Percentiles rank a stretch among this genome's conserved stretches.
Evolutionary conservation across 2,329 filamentous ascomycete genomes (phyloP).

Genomic region (Xylaria sp.): DNA sequence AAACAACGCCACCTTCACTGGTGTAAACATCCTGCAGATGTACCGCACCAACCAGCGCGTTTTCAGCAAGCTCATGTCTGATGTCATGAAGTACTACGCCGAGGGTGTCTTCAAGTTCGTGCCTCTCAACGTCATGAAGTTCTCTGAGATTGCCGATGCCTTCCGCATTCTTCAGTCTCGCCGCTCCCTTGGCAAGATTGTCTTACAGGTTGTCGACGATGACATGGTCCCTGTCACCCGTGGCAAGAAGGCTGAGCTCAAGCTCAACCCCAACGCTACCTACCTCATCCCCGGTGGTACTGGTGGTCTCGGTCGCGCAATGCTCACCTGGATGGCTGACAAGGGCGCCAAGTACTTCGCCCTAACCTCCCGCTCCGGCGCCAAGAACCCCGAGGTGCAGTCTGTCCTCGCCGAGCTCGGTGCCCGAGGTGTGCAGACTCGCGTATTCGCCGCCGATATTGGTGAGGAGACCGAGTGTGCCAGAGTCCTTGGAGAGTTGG

Average conservation of each 20-base stretch:
- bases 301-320: slow-evolving; percentile 30
- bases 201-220: slow-evolving; percentile 24
- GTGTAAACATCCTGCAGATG: slow-evolving; percentile 29
- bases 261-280: slow-evolving; percentile 26
- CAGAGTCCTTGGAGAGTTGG: slow-evolving; percentile 22
- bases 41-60: slow-evolving; percentile 27
- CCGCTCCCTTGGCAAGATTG: slow-evolving; percentile 26
- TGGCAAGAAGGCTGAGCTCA: slow-evolving; percentile 25
- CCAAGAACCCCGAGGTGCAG: slow-evolving; percentile 26
- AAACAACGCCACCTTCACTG: slow-evolving; percentile 27
- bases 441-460: slow-evolving; percentile 23
- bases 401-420: slow-evolving; percentile 24
- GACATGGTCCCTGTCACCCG: slow-evolving; percentile 25
- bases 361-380: slow-evolving; percentile 26
- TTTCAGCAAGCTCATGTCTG: slow-evolving; percentile 26
- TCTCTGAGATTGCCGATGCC: slow-evolving; percentile 28
- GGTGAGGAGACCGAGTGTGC: slow-evolving; percentile 24
- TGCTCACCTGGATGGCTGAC: slow-evolving; percentile 31
- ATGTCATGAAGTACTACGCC: slow-evolving; percentile 24
- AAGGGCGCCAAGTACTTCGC: slow-evolving; percentile 33
- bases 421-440: slow-evolving; percentile 21
- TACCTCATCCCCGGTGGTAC: slow-evolving; percentile 34
- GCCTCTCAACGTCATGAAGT: slow-evolving; percentile 27
- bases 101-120: slow-evolving; percentile 26
- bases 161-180: slow-evolving; percentile 28